Conservation (phyloP, 192 early-diverging fungal genomes). For the Coemansia sp. region DNA sequence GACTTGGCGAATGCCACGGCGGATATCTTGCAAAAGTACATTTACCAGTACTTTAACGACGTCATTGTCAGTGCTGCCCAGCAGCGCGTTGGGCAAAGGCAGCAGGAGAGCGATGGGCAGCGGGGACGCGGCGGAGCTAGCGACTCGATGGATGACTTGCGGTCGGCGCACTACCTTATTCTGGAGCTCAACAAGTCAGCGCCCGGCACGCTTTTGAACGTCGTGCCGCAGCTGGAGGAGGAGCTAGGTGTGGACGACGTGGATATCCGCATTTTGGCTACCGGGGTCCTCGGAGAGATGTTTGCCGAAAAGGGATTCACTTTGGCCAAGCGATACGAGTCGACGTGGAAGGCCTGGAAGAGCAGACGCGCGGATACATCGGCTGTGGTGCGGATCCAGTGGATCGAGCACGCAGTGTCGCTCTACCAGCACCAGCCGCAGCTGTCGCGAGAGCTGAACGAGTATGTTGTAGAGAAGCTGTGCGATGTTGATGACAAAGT, state of each 20-base stretch:
- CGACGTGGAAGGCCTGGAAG: slow-evolving; percentile 85
- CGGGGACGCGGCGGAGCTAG: slow-evolving; percentile 51
- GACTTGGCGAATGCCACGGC: slow-evolving; percentile 77
- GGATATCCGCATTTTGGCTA: slow-evolving; percentile 76
- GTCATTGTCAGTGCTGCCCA: slow-evolving; percentile 67
- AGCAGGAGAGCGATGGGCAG: slow-evolving; percentile 23
- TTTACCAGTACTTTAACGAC: slow-evolving; percentile 93
- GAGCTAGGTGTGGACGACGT: slow-evolving; percentile 82
- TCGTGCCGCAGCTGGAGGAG: slow-evolving; percentile 93
- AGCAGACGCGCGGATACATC: slow-evolving; percentile 77
- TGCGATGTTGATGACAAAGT: slow-evolving; percentile 95
- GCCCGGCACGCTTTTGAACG: slow-evolving; percentile 81
- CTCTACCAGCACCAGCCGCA: slow-evolving; percentile 75
- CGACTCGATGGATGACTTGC: slow-evolving; percentile 57
- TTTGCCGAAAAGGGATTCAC: slow-evolving; percentile 77
- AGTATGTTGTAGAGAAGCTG: slow-evolving; percentile 66
- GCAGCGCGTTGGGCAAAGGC: slow-evolving; percentile 25
- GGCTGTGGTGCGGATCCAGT: slow-evolving; percentile 68
- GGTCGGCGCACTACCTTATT: slow-evolving; percentile 76
- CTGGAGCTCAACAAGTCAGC: slow-evolving; percentile 76
- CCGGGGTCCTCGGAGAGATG: slow-evolving; percentile 84
- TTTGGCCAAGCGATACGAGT: slow-evolving; percentile 73
- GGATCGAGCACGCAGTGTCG: slow-evolving; percentile 67
- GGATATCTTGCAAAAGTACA: slow-evolving; percentile 87
- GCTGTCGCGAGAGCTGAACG: slow-evolving; percentile 72